Evolutionary conservation across 352 stramenopile genomes (phyloP).

Genomic region (Globisporangium irregulare): DNA sequence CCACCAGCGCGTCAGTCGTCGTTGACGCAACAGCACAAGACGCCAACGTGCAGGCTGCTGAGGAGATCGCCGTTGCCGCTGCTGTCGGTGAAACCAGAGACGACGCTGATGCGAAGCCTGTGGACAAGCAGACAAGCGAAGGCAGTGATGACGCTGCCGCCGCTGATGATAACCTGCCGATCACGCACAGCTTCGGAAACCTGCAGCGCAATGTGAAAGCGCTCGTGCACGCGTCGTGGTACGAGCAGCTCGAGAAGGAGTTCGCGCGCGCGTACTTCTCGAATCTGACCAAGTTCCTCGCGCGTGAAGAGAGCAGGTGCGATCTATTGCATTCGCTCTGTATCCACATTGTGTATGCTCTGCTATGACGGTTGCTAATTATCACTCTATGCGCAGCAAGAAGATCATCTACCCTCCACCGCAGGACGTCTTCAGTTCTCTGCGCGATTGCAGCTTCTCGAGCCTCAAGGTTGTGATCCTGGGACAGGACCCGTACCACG

Average conservation of each 20-base stretch:
- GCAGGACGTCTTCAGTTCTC: conserved; percentile 84
- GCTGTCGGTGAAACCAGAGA: background rate
- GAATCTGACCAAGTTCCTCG: conserved; percentile 42
- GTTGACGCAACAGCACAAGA: background rate
- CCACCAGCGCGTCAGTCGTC: background rate
- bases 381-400: conserved; percentile 26
- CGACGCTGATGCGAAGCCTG: background rate
- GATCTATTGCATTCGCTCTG: background rate
- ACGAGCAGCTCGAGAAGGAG: conserved; percentile 47
- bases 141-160: background rate
- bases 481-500: conserved; percentile 92
- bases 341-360: background rate
- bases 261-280: conserved; percentile 47
- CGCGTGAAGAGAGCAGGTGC: conserved; percentile 42
- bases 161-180: conserved; percentile 5
- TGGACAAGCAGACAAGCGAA: background rate
- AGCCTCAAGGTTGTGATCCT: conserved; percentile 92
- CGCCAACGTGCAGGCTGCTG: background rate
- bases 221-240: conserved; percentile 62
- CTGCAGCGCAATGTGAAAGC: conserved; percentile 30
- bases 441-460: conserved; percentile 88
- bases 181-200: conserved; percentile 34
- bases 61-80: background rate
- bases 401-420: conserved; percentile 86
- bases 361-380: background rate